Percentiles rank a stretch among this genome's conserved stretches.
These are phyloP conservation scores for Acanthochlamys bracteata DNA, from an alignment of 106 monocot genomes.

Conservation along the genomic window DNA sequence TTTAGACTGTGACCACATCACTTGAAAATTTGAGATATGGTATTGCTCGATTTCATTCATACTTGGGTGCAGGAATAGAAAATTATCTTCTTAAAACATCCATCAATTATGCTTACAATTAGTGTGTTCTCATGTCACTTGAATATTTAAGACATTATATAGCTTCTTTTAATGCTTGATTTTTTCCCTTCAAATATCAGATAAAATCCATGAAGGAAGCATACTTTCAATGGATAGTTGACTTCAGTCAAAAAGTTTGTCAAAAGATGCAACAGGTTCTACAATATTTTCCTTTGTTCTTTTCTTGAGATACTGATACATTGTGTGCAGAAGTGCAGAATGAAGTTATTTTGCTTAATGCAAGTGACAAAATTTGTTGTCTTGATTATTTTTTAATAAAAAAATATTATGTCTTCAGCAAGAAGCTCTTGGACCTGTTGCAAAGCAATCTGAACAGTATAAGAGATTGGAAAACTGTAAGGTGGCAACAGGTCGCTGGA, in stretches of 20 bases:
- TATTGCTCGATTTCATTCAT: too few species aligned
- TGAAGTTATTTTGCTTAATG: too few species aligned
- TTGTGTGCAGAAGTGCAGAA: too few species aligned
- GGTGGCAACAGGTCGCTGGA: slow-evolving; percentile 4
- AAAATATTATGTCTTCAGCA: background rate
- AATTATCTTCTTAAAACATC: too few species aligned
- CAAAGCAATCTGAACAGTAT: slow-evolving; percentile 28
- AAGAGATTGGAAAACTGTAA: slow-evolving; percentile 24
- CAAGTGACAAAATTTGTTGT: too few species aligned
- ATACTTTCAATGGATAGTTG: slow-evolving; percentile 40
- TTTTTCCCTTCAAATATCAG: slow-evolving; percentile 16
- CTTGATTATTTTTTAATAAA: background rate
- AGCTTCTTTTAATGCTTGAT: background rate
- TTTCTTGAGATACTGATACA: too few species aligned
- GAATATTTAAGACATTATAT: too few species aligned
- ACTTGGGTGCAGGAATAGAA: too few species aligned
- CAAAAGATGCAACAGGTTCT: slow-evolving; percentile 62
- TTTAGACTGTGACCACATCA: too few species aligned
- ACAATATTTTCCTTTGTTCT: slow-evolving; percentile 1
- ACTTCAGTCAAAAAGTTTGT: slow-evolving; percentile 45
- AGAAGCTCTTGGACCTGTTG: background rate
- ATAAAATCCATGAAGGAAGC: slow-evolving; percentile 57
- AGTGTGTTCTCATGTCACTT: too few species aligned
- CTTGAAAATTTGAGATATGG: too few species aligned
- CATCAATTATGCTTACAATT: too few species aligned